Conservation (phyloP, 2,329 filamentous ascomycete species). For the Pseudocercospora crystallina region DNA sequence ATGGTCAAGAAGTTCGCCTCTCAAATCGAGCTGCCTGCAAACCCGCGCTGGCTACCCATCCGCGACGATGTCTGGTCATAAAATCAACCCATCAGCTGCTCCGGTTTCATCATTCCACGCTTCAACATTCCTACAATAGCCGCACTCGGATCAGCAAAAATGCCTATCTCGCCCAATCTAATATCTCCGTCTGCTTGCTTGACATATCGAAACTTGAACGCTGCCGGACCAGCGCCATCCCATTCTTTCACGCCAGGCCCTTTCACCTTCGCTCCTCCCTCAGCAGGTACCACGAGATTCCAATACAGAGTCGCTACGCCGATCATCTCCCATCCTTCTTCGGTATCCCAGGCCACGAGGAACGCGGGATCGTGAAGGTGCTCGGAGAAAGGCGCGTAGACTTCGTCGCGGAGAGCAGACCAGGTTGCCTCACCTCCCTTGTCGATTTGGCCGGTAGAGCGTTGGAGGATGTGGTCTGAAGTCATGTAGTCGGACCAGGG, state of each 20-base stretch:
- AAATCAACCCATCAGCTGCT: conserved; percentile 15
- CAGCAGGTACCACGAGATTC: conserved; percentile 22
- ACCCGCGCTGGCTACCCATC: too few species aligned
- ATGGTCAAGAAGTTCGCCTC: too few species aligned
- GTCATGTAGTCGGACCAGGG: background rate
- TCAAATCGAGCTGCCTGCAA: too few species aligned
- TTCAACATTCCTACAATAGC: conserved; percentile 25
- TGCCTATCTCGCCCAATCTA: conserved; percentile 18
- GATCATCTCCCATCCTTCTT: conserved; percentile 28
- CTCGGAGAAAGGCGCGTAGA: conserved; percentile 28
- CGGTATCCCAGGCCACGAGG: conserved; percentile 23
- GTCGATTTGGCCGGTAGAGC: conserved; percentile 23
- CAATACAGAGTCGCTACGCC: conserved; percentile 26
- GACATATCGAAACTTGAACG: conserved; percentile 28
- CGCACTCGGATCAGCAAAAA: conserved; percentile 22
- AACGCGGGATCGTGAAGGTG: conserved; percentile 26
- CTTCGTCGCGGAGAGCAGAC: conserved; percentile 18
- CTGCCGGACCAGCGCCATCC: conserved; percentile 26
- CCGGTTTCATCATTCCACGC: conserved; percentile 26
- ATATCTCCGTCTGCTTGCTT: conserved; percentile 20
- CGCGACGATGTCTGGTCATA: background rate
- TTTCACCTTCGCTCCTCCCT: conserved; percentile 15
- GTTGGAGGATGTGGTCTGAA: conserved; percentile 3
- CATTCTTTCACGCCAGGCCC: conserved; percentile 26
- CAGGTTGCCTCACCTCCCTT: conserved; percentile 25